These are phyloP conservation scores for Fusarium zealandicum DNA, from an alignment of 2,329 filamentous ascomycete species.

Conservation along the genomic window DNA sequence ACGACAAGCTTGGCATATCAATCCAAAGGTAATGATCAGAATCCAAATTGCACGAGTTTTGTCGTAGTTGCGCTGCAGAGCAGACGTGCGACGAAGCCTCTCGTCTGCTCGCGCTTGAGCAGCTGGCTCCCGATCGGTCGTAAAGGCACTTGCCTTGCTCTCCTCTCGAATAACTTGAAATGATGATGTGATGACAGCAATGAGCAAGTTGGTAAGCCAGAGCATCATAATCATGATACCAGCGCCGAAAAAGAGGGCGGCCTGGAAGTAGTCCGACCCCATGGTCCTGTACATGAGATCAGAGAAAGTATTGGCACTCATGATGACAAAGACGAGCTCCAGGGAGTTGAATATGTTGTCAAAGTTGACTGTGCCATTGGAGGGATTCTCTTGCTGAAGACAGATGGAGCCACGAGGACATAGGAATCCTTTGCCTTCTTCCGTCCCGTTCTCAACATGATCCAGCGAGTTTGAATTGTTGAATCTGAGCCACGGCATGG, in stretches of 20 bases:
- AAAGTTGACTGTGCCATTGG: conserved; percentile 87
- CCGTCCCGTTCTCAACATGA: conserved; percentile 59
- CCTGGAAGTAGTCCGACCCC: conserved; percentile 87
- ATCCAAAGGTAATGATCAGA: conserved; percentile 76
- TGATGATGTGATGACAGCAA: conserved; percentile 97
- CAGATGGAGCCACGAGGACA: conserved; percentile 87
- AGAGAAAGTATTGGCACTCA: conserved; percentile 97
- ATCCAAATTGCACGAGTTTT: conserved; percentile 83
- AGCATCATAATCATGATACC: conserved; percentile 91
- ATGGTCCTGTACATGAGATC: conserved; percentile 94
- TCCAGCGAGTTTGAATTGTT: conserved; percentile 49
- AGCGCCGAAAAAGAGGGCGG: conserved; percentile 77
- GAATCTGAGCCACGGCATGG: conserved; percentile 71
- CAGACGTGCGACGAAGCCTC: conserved; percentile 48
- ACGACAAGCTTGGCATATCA: conserved; percentile 80
- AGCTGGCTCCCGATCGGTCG: conserved; percentile 68
- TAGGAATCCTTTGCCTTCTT: conserved; percentile 79
- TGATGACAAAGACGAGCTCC: conserved; percentile 95
- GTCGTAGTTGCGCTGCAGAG: conserved; percentile 75
- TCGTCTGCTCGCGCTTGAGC: conserved; percentile 49
- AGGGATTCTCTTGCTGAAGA: conserved; percentile 79
- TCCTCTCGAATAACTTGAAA: conserved; percentile 99
- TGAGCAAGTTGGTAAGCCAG: conserved; percentile 93
- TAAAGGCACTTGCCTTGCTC: conserved; percentile 92
- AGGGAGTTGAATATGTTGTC: conserved; percentile 93